Base-by-base conservation (phyloP, 495 filamentous ascomycete species). In the Achaetomiella virescens region DNA sequence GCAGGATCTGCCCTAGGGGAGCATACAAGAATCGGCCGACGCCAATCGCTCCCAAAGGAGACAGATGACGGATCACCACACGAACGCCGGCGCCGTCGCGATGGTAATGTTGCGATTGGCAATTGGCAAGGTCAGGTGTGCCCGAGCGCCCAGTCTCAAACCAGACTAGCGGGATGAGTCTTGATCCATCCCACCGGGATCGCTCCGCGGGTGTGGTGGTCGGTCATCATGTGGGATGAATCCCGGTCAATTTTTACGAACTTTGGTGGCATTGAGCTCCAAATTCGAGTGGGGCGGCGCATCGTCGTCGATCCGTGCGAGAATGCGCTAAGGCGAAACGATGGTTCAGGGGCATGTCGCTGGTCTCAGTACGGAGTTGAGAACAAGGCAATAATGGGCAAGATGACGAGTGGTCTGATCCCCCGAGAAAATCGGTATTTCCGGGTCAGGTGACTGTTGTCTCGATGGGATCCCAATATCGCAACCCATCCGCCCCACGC, bases 141-240 rank as follows among this genome's bases (percentile, higher is more conserved):
- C 40, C 36, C 6, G 22, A 18, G 41, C 36, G 3, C 36, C 21
- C 41, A 29, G 10, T 12, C 27, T 9, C 27, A 3, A 18, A 22
- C 15, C 4, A 14, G 17, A n/a, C 10, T 21, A 24, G 17, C 15
- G 8, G 41, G 41, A 24, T 9, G 41, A 10, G 27, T 27, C 18
- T 3, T 14, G 35, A 55, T 24, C 53, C 53, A 48, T 35, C 37
- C 36, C 53, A 48, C 54, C 54, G 54, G 52, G 46, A 56, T 44
- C 45, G 46, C 46, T 56, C 54, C 54, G 54, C 54, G 46, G 45
- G 24, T 17, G 17, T 11, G 24, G n/a, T 7, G 31, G 12, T 14
- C 10, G 36, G 43, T 33, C 18, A 35, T 54, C 27, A 31, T 31
- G 27, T 31, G 53, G 12, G 44, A 40, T 33, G 46, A 4, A 31